A percentile compares a stretch with the other conserved stretches of the same genome.
phyloP scores from a whole-genome alignment of 140 eudicot genomes.

The Anethum foeniculum region DNA sequence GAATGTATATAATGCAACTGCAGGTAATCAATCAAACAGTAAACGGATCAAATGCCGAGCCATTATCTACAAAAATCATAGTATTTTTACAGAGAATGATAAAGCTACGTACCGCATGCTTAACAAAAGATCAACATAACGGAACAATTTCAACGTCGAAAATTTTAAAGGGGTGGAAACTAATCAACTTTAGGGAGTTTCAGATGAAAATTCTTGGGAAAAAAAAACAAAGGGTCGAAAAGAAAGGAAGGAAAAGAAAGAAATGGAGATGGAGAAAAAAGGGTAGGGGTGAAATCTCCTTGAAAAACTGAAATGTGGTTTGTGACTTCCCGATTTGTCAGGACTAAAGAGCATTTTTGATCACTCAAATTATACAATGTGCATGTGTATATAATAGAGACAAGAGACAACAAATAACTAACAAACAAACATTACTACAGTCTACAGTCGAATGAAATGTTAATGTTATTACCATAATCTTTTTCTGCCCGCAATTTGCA shows the following conservation, averaged over 20 bases:
- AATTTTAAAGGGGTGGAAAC: background rate
- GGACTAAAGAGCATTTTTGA: background rate
- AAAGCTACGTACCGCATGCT: background rate
- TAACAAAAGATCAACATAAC: background rate
- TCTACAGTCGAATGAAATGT: background rate
- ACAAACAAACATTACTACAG: background rate
- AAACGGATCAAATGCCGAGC: background rate
- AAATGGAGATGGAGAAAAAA: background rate
- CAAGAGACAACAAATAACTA: background rate
- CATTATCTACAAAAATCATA: conserved; percentile 13
- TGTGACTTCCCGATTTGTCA: conserved; percentile 3
- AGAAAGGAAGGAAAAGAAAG: background rate
- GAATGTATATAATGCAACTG: background rate
- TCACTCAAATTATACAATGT: background rate
- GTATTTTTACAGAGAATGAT: background rate
- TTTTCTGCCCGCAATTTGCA: background rate
- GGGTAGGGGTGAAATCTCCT: conserved; percentile 2
- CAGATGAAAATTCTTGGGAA: background rate
- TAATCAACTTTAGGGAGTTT: background rate
- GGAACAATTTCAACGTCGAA: background rate
- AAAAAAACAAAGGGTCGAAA: background rate
- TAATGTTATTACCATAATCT: background rate
- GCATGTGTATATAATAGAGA: background rate
- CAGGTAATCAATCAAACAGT: background rate
- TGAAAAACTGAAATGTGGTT: conserved; percentile 9